Evolutionary conservation across 805 yeast genomes (phyloP).

Genomic region (Nakazawaea ambrosiae): DNA sequence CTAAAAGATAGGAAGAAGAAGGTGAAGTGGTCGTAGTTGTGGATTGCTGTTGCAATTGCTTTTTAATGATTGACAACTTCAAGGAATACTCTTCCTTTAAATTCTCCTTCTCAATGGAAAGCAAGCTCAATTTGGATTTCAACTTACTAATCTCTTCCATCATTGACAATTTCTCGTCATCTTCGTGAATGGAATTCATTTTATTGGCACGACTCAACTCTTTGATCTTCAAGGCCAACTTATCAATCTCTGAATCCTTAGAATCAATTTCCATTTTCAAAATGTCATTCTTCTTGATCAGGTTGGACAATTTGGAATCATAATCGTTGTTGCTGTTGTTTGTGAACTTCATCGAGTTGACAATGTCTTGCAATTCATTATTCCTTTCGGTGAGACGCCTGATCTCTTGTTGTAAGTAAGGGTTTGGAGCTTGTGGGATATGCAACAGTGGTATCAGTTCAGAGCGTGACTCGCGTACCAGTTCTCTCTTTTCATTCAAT

Average conservation of each 20-base stretch:
- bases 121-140: constrained; percentile 30
- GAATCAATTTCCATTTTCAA: constrained; percentile 18
- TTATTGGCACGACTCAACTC: constrained; percentile 23
- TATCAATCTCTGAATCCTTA: constrained; percentile 30
- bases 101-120: constrained; percentile 31
- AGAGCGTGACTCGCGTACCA: neutral
- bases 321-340: too few relatives aligned
- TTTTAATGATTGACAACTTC: constrained; percentile 28
- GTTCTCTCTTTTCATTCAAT: neutral
- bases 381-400: constrained; percentile 28
- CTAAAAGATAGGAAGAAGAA: constrained; percentile 19
- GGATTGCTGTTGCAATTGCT: constrained; percentile 19
- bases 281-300: constrained; percentile 17
- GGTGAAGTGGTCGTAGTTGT: too few relatives aligned
- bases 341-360: constrained; percentile 16
- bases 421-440: constrained; percentile 5
- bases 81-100: constrained; percentile 27
- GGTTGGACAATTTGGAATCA: constrained; percentile 16
- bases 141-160: constrained; percentile 27
- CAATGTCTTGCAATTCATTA: constrained; percentile 23
- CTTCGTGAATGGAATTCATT: constrained; percentile 20
- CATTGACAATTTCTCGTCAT: constrained; percentile 29
- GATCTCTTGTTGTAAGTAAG: constrained; percentile 24
- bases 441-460: neutral
- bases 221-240: constrained; percentile 26